phyloP scores from a whole-genome alignment of 805 yeast genomes.

The Metschnikowia bowlesiae region DNA sequence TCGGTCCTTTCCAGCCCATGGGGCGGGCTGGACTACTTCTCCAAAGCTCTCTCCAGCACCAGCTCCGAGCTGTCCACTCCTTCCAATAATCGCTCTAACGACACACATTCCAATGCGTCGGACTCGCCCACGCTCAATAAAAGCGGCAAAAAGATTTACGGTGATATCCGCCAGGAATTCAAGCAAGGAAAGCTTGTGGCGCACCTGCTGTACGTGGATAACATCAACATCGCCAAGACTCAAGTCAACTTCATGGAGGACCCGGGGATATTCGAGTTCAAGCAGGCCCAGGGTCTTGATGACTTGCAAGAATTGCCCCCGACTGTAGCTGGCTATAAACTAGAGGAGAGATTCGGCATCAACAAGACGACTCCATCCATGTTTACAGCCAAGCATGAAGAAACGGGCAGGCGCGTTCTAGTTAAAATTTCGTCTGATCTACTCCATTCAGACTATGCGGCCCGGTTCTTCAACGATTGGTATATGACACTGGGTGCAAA shows the following conservation, averaged over 20 bases:
- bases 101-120: slow-evolving; percentile 4
- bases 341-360: slow-evolving; percentile 18
- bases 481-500: slow-evolving; percentile 25
- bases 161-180: slow-evolving; percentile 5
- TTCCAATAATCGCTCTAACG: slow-evolving; percentile 8
- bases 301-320: slow-evolving; percentile 16
- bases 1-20: neutral
- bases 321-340: slow-evolving; percentile 21
- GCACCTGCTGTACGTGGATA: slow-evolving; percentile 23
- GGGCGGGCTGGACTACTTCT: neutral
- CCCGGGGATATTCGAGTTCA: slow-evolving; percentile 8
- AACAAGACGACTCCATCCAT: slow-evolving; percentile 11
- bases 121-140: slow-evolving; percentile 4
- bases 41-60: slow-evolving; percentile 6
- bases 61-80: slow-evolving; percentile 12
- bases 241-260: slow-evolving; percentile 19
- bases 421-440: slow-evolving; percentile 25
- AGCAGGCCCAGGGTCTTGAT: slow-evolving; percentile 7
- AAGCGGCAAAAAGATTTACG: slow-evolving; percentile 2
- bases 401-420: slow-evolving; percentile 14
- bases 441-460: slow-evolving; percentile 16
- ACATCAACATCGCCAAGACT: slow-evolving; percentile 22
- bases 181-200: slow-evolving; percentile 15
- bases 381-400: slow-evolving; percentile 18
- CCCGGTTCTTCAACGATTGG: slow-evolving; percentile 34